Evolutionary conservation across 163 green algal genomes (phyloP).

Genomic region (Scenedesmus sp.): DNA sequence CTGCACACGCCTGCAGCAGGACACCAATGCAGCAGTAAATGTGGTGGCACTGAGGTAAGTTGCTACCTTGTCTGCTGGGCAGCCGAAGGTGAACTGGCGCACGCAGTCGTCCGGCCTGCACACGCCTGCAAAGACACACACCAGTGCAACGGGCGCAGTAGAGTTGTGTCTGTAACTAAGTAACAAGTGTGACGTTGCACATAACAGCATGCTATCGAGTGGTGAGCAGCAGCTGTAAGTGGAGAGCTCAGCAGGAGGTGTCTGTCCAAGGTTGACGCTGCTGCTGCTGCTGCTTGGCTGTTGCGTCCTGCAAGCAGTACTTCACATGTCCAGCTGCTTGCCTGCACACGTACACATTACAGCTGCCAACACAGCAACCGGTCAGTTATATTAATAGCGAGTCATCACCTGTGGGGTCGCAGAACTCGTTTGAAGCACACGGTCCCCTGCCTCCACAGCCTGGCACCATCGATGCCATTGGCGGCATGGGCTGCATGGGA

Average conservation of each 20-base stretch:
- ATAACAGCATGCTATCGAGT: background rate
- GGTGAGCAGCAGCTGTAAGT: background rate
- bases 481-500: constrained; percentile 8
- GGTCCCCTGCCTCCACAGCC: constrained; percentile 10
- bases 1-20: background rate
- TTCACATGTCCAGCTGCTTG: background rate
- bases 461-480: background rate
- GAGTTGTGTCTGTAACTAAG: background rate
- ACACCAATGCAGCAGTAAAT: background rate
- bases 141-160: too few species aligned
- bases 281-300: background rate
- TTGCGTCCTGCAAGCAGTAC: background rate
- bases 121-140: too few species aligned
- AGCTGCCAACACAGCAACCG: background rate
- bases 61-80: background rate
- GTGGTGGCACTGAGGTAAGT: background rate
- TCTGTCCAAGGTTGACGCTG: background rate
- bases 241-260: background rate
- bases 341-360: background rate
- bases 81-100: constrained; percentile 7
- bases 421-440: constrained; percentile 8
- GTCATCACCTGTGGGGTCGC: background rate
- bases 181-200: too few species aligned
- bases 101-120: background rate
- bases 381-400: too few species aligned